These are phyloP conservation scores for Candida jianshihensis DNA, from an alignment of 805 yeast genomes.

Conservation along the genomic window DNA sequence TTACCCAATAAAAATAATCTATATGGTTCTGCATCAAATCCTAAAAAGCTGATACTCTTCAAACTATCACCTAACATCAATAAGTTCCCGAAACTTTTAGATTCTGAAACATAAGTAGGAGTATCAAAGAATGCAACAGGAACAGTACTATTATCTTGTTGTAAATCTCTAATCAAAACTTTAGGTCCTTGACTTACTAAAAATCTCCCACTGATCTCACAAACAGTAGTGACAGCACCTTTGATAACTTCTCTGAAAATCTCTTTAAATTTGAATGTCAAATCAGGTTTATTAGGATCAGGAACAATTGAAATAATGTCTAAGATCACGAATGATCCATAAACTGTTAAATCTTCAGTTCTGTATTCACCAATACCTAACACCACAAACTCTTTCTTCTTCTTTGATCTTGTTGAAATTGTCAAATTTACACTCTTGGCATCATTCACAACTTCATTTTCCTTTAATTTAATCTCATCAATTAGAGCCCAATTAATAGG, in stretches of 20 bases:
- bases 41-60: slow-evolving; percentile 72
- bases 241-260: slow-evolving; percentile 65
- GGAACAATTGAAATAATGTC: slow-evolving; percentile 83
- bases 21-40: slow-evolving; percentile 94
- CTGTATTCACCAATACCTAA: slow-evolving; percentile 74
- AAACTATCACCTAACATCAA: slow-evolving; percentile 75
- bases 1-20: slow-evolving; percentile 74
- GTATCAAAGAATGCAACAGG: slow-evolving; percentile 93
- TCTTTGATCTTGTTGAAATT: slow-evolving; percentile 30
- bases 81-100: slow-evolving; percentile 78
- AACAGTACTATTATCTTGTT: slow-evolving; percentile 76
- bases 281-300: slow-evolving; percentile 81
- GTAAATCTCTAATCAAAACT: slow-evolving; percentile 69
- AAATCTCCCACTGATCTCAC: slow-evolving; percentile 78
- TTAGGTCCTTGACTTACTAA: slow-evolving; percentile 83
- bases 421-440: slow-evolving; percentile 29
- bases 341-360: slow-evolving; percentile 73
- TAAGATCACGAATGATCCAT: slow-evolving; percentile 68
- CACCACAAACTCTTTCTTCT: slow-evolving; percentile 60
- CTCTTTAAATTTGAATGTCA: slow-evolving; percentile 69
- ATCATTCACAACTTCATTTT: slow-evolving; percentile 51
- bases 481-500: slow-evolving; percentile 69
- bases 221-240: slow-evolving; percentile 76
- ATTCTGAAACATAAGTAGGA: slow-evolving; percentile 70
- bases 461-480: slow-evolving; percentile 58